A percentile compares a stretch with the other conserved stretches of the same genome.
phyloP scores from a whole-genome alignment of 257 asterid genomes.

The Agastache rugosa region DNA sequence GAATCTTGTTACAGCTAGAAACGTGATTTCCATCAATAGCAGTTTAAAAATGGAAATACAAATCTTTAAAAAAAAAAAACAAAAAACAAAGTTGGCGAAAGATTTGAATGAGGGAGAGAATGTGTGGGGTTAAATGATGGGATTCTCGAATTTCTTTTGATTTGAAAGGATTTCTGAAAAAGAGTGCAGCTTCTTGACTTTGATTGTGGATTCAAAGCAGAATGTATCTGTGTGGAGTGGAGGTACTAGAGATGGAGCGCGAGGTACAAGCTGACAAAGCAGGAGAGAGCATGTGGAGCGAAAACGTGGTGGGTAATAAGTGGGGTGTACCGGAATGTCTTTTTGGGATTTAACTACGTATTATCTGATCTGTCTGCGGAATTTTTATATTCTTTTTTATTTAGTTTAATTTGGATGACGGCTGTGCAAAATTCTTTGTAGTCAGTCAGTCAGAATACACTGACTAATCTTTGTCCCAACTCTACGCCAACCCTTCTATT shows the following conservation, averaged over 20 bases:
- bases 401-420: conserved; percentile 24
- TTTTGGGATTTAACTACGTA: conserved; percentile 34
- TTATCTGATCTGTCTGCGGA: conserved; percentile 43
- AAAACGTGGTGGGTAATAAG: conserved; percentile 46
- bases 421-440: conserved; percentile 24
- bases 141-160: conserved; percentile 38
- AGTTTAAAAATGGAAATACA: conserved; percentile 23
- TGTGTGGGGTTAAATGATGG: conserved; percentile 41
- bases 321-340: conserved; percentile 43
- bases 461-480: conserved; percentile 15
- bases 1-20: conserved; percentile 46
- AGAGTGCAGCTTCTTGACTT: conserved; percentile 43
- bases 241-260: conserved; percentile 39
- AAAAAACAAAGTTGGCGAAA: conserved; percentile 22
- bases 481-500: not conserved
- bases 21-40: conserved; percentile 37
- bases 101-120: conserved; percentile 32
- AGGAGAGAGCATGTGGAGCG: conserved; percentile 39
- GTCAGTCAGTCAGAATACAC: conserved; percentile 8
- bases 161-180: conserved; percentile 44
- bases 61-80: conserved; percentile 22
- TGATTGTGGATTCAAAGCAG: conserved; percentile 35
- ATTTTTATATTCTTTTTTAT: conserved; percentile 5
- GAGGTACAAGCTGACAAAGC: conserved; percentile 39
- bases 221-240: conserved; percentile 18